A percentile compares a stretch with the other conserved stretches of the same genome.
Conservation (phyloP, 2,329 filamentous ascomycete species). For the Aspergillus brunneoviolaceus region DNA sequence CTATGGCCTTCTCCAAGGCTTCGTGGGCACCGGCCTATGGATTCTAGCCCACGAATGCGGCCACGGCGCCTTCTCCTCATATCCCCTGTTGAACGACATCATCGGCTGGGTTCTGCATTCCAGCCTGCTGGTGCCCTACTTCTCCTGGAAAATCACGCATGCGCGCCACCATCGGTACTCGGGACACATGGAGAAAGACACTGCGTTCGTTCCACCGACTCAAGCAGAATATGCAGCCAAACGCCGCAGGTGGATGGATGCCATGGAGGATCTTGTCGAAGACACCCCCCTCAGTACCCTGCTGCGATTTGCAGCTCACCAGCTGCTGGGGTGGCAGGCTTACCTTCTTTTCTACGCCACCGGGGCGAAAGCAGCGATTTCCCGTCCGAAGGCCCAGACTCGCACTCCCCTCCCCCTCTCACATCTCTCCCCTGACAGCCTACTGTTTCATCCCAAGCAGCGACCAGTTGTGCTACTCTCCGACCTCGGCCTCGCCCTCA, state of each 20-base stretch:
- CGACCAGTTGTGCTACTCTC: conserved; percentile 57
- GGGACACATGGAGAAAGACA: conserved; percentile 66
- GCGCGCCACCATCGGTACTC: conserved; percentile 67
- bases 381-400: neutral
- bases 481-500: conserved; percentile 58
- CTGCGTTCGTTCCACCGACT: conserved; percentile 59
- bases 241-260: conserved; percentile 44
- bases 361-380: conserved; percentile 36
- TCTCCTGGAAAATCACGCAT: conserved; percentile 70
- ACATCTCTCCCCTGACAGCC: conserved; percentile 60
- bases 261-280: conserved; percentile 53
- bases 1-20: neutral
- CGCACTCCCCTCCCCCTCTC: conserved; percentile 19
- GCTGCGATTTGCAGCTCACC: conserved; percentile 57
- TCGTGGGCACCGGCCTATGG: conserved; percentile 1
- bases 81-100: conserved; percentile 57
- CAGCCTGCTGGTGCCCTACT: conserved; percentile 66
- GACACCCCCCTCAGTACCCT: conserved; percentile 60
- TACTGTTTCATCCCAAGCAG: conserved; percentile 60
- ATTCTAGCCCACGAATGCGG: conserved; percentile 59
- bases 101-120: conserved; percentile 66
- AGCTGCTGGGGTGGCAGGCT: conserved; percentile 63
- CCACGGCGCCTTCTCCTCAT: conserved; percentile 64
- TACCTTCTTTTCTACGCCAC: conserved; percentile 62
- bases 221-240: conserved; percentile 30